A percentile compares a stretch with the other conserved stretches of the same genome.
phyloP scores from a whole-genome alignment of 192 early-diverging fungal species.

The Coemansia javaensis region DNA sequence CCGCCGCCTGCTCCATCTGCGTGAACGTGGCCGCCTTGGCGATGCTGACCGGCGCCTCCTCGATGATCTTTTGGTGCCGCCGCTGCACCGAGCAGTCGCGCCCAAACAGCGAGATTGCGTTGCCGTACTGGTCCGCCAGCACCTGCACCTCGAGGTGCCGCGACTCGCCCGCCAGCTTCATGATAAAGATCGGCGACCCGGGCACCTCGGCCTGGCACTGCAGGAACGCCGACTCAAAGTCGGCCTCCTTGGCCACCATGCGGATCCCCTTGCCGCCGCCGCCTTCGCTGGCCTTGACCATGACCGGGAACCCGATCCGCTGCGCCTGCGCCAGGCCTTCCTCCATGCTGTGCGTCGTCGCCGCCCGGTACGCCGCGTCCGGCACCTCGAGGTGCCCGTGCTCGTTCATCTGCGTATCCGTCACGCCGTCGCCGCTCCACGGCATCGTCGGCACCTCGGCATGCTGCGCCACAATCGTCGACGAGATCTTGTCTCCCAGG shows the following conservation, averaged over 20 bases:
- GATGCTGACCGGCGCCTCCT: conserved; percentile 93
- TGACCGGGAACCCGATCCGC: conserved; percentile 93
- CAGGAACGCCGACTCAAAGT: conserved; percentile 73
- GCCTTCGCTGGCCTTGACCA: conserved; percentile 99
- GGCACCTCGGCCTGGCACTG: conserved; percentile 94
- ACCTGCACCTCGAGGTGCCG: conserved; percentile 97
- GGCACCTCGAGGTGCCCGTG: conserved; percentile 77
- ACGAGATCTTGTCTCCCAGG: conserved; percentile 99
- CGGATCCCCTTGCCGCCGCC: conserved; percentile 99
- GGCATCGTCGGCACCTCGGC: conserved; percentile 94
- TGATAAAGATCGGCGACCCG: conserved; percentile 97
- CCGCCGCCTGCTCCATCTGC: conserved; percentile 95
- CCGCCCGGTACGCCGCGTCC: conserved; percentile 70
- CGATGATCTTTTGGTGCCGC: conserved; percentile 98
- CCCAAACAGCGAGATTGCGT: conserved; percentile 97
- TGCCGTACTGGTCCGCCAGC: conserved; percentile 93
- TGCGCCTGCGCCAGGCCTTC: conserved; percentile 81
- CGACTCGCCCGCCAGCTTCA: conserved; percentile 93
- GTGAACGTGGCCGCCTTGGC: conserved; percentile 73
- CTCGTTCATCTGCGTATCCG: conserved; percentile 61
- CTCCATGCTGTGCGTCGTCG: conserved; percentile 80
- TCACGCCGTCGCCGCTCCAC: conserved; percentile 90
- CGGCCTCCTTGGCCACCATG: conserved; percentile 70
- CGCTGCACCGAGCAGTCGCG: conserved; percentile 98
- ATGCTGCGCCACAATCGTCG: conserved; percentile 96